These are phyloP conservation scores for Torulaspora maleeae DNA, from an alignment of 805 yeast species.

Conservation along the genomic window DNA sequence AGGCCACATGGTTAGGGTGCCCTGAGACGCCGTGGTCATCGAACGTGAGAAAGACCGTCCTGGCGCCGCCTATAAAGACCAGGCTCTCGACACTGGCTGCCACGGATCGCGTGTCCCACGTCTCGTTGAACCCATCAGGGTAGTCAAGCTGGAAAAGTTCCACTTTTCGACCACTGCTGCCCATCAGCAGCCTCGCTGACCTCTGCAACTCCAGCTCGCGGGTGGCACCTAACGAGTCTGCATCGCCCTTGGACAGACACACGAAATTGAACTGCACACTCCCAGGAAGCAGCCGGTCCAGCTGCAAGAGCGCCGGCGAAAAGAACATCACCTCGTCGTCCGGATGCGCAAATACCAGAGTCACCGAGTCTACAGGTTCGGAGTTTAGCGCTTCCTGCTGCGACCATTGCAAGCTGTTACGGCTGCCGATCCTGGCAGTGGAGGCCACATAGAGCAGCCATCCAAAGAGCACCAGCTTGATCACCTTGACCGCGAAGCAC, in stretches of 20 bases:
- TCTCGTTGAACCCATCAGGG: conserved; percentile 61
- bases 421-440: conserved; percentile 7
- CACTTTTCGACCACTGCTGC: conserved; percentile 10
- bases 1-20: conserved; percentile 80
- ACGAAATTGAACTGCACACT: conserved; percentile 45
- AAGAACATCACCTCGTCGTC: conserved; percentile 99
- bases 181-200: conserved; percentile 24
- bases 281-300: conserved; percentile 16
- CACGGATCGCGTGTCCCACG: conserved; percentile 52
- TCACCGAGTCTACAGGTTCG: conserved; percentile 3
- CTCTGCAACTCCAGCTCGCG: conserved; percentile 54
- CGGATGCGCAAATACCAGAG: conserved; percentile 82
- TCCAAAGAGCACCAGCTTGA: conserved; percentile 11
- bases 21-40: conserved; percentile 77
- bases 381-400: conserved; percentile 1
- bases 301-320: conserved; percentile 50
- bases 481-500: conserved; percentile 6
- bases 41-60: conserved; percentile 55
- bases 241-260: conserved; percentile 76
- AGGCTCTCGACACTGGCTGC: conserved; percentile 7
- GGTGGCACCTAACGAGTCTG: conserved; percentile 62
- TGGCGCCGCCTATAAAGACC: conserved; percentile 1
- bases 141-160: conserved; percentile 37
- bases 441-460: conserved; percentile 9
- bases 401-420: conserved; percentile 7